Evolutionary conservation across 768 basidiomycete species (phyloP), one percentile per base, ranked within the genome.

Genomic region (Phaeotremella skinneri): DNA sequence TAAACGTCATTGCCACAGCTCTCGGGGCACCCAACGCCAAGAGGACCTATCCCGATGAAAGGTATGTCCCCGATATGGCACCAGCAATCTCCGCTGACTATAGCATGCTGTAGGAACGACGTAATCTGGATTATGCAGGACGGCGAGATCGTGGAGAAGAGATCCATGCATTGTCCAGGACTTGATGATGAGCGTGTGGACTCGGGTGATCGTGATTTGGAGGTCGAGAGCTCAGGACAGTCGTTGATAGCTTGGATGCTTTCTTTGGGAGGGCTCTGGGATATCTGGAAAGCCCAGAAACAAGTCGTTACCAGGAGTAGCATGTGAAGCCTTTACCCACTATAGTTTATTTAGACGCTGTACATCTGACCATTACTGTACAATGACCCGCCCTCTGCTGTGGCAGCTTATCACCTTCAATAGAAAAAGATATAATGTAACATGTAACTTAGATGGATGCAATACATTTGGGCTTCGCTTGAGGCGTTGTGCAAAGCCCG

Each of bases 91-190:
- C 16, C 13, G 6, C 20, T 29, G n/a, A 49, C 25, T 4, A 16
- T 11, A 20, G 16, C 54, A n/a, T 20, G 4, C 2, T 7, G n/a
- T 32, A 66, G 64, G n/a, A 63, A 63, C 66, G 66, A 67, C 49
- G 37, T 67, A 23, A 59, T 67, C 34, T 67, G 66, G 66, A 67
- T 67, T 31, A 67, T 67, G 62, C 41, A 56, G 17, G 41, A 55
- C 29, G 58, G 59, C 6, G 23, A 34, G 31, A 67, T 67, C 41
- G 49, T 61, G 2, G 59, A 63, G 43, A 67, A 67, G 48, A 42
- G 66, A 4, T 61, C 66, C 29, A 58, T 58, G 66, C 66, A 67
- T 42, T 67, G 66, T 55, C 66, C 66, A 0, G 58, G 31, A 9
- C 41, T 67, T 11, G 66, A 67, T 37, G 66, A 67, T 47, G 59